A percentile compares a stretch with the other conserved stretches of the same genome.
These are phyloP conservation scores for Pseudocercospora musae DNA, from an alignment of 2,329 filamentous ascomycete species.

Conservation along the genomic window DNA sequence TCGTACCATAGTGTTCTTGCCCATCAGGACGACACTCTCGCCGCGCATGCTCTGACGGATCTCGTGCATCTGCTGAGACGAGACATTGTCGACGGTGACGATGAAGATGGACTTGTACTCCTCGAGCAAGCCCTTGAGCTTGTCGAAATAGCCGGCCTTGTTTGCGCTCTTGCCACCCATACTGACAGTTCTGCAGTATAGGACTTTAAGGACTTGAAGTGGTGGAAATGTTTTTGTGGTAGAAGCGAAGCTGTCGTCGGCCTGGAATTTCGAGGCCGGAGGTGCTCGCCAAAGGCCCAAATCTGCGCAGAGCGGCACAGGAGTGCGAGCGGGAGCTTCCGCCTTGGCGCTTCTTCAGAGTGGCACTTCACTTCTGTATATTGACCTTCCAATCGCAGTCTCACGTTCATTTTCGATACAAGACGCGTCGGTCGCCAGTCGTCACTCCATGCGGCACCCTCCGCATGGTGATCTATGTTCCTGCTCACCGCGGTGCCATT, in stretches of 20 bases:
- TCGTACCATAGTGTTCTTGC: slow-evolving; percentile 99
- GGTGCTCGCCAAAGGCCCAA: background rate
- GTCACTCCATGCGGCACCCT: too few relatives aligned
- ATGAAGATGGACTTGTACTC: slow-evolving; percentile 98
- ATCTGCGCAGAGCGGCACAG: background rate
- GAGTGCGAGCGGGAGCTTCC: background rate
- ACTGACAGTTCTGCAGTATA: slow-evolving; percentile 34
- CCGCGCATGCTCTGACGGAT: slow-evolving; percentile 89
- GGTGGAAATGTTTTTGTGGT: slow-evolving; percentile 4
- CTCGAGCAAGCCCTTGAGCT: slow-evolving; percentile 96
- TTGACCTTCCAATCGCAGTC: too few relatives aligned
- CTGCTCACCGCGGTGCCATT: too few relatives aligned
- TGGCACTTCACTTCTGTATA: too few relatives aligned
- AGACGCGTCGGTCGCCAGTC: too few relatives aligned
- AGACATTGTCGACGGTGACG: slow-evolving; percentile 82
- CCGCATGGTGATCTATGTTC: too few relatives aligned
- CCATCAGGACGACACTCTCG: slow-evolving; percentile 95
- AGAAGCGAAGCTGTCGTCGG: background rate
- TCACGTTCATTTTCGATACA: too few relatives aligned
- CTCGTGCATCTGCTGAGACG: slow-evolving; percentile 99
- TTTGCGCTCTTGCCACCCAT: slow-evolving; percentile 69
- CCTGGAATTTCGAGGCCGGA: background rate
- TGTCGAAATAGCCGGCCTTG: slow-evolving; percentile 99
- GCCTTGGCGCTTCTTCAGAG: background rate
- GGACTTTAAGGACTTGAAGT: slow-evolving; percentile 33